phyloP scores from a whole-genome alignment of 2,329 filamentous ascomycete species.

The Aspergillus sp. region DNA sequence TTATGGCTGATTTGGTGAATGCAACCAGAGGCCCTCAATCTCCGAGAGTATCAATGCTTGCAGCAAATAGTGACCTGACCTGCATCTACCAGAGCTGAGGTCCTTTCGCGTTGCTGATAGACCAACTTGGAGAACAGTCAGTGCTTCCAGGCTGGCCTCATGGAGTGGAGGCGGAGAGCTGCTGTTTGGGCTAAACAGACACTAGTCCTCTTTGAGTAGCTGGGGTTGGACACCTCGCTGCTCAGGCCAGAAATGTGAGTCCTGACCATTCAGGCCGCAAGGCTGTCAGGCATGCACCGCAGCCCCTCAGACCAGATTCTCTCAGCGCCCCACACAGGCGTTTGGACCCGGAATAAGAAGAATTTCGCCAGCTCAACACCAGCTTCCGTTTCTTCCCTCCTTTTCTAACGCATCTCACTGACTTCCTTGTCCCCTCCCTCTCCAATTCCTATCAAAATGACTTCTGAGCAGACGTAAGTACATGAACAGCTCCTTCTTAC shows the following conservation, averaged over 20 bases:
- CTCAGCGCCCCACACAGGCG: slow-evolving; percentile 24
- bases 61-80: slow-evolving; percentile 24
- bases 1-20: slow-evolving; percentile 31
- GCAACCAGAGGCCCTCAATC: slow-evolving; percentile 37
- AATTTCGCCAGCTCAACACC: slow-evolving; percentile 27
- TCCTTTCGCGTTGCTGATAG: background rate
- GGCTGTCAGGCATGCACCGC: slow-evolving; percentile 12
- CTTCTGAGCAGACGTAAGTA: slow-evolving; percentile 84
- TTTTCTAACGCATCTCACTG: slow-evolving; percentile 4
- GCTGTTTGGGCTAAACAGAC: slow-evolving; percentile 18
- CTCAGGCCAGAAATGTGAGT: slow-evolving; percentile 7
- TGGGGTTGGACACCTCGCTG: slow-evolving; percentile 24
- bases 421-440: slow-evolving; percentile 17
- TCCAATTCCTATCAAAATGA: slow-evolving; percentile 56
- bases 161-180: slow-evolving; percentile 26
- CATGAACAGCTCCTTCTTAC: slow-evolving; percentile 3
- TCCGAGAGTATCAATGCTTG: slow-evolving; percentile 24
- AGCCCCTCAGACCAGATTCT: slow-evolving; percentile 11
- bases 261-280: slow-evolving; percentile 20
- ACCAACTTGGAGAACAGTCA: background rate
- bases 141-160: slow-evolving; percentile 36
- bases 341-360: slow-evolving; percentile 8
- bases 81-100: slow-evolving; percentile 30
- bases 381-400: slow-evolving; percentile 20
- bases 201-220: slow-evolving; percentile 13